Conservation (phyloP, 305 asterid genomes). For the Fraxinus velutina region DNA sequence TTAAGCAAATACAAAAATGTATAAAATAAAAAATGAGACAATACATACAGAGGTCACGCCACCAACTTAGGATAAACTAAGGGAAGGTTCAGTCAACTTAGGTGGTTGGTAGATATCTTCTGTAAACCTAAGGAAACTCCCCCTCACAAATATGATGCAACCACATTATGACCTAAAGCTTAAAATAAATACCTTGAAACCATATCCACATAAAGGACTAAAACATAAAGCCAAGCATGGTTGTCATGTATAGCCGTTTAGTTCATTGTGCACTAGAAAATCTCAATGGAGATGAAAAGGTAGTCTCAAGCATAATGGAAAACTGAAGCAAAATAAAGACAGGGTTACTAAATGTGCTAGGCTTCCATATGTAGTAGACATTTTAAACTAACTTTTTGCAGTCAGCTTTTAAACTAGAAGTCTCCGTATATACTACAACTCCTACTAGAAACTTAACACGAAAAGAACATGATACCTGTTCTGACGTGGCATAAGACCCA, state of each 20-base stretch:
- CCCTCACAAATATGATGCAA: not conserved
- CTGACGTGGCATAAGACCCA: slow-evolving; percentile 85
- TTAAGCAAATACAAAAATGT: not conserved
- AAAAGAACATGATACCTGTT: slow-evolving; percentile 53
- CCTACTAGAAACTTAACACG: not conserved
- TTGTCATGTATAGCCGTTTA: not conserved
- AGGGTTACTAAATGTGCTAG: not conserved
- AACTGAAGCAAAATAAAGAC: not conserved
- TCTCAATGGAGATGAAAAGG: not conserved
- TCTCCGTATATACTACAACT: not conserved
- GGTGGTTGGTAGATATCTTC: not conserved
- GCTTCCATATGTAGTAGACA: not conserved
- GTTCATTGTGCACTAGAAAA: not conserved
- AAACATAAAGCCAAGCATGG: not conserved
- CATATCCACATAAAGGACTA: not conserved
- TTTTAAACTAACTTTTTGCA: not conserved
- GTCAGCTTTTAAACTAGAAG: not conserved
- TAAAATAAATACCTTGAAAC: not conserved
- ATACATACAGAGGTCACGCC: not conserved
- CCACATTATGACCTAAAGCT: not conserved
- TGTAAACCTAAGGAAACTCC: not conserved
- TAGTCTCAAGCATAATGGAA: not conserved
- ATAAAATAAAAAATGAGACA: not conserved
- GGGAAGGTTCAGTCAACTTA: not conserved
- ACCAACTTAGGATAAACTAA: not conserved